Evolutionary conservation across 352 stramenopile species (phyloP).

Genomic region (Globisporangium iwayamae): DNA sequence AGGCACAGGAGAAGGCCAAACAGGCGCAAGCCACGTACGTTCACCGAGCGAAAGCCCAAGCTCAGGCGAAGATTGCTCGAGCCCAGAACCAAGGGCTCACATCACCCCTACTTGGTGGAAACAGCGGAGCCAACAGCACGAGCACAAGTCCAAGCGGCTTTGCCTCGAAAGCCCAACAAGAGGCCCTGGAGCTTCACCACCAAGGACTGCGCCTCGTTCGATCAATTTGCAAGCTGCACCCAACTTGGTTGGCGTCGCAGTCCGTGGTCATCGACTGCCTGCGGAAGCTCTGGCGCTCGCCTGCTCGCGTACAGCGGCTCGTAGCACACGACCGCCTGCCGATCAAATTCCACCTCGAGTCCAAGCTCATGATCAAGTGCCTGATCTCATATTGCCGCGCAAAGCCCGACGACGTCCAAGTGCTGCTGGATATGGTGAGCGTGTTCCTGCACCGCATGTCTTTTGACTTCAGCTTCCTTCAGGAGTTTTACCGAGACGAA

Average conservation of each 20-base stretch:
- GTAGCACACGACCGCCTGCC: slow-evolving; percentile 68
- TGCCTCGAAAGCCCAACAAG: slow-evolving; percentile 72
- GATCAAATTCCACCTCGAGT: slow-evolving; percentile 94
- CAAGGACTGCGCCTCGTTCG: slow-evolving; percentile 92
- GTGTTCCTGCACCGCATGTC: slow-evolving; percentile 93
- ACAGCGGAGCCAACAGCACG: slow-evolving; percentile 11
- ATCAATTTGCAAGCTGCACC: slow-evolving; percentile 89
- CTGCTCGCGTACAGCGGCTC: slow-evolving; percentile 71
- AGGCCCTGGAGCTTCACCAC: slow-evolving; percentile 93
- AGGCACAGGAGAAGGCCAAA: slow-evolving; percentile 89
- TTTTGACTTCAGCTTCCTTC: slow-evolving; percentile 94
- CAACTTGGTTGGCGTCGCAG: slow-evolving; percentile 82
- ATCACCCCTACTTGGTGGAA: slow-evolving; percentile 28
- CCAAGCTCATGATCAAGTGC: slow-evolving; percentile 92
- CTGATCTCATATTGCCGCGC: slow-evolving; percentile 92
- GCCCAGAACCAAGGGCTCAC: slow-evolving; percentile 58
- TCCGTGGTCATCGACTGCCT: slow-evolving; percentile 91
- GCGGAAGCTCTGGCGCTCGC: slow-evolving; percentile 93
- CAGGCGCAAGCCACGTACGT: slow-evolving; percentile 87
- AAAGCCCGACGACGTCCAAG: slow-evolving; percentile 92
- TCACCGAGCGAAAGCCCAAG: slow-evolving; percentile 82
- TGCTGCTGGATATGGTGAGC: slow-evolving; percentile 94
- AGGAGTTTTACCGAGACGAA: slow-evolving; percentile 85
- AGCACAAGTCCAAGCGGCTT: slow-evolving; percentile 36
- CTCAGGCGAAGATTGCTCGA: slow-evolving; percentile 81